phyloP scores from a whole-genome alignment of 306 rosid species.

The Vigna mungo region DNA sequence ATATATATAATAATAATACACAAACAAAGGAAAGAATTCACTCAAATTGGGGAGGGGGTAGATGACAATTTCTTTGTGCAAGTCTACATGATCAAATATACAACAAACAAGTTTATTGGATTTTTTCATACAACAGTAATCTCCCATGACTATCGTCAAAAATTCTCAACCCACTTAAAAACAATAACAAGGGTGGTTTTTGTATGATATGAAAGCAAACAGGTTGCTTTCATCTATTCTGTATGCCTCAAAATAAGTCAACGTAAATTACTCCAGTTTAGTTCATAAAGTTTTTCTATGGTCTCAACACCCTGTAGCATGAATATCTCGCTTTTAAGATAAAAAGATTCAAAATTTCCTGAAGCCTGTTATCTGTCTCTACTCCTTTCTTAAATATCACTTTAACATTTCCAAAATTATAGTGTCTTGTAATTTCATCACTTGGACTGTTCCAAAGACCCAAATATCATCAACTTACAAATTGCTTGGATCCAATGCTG shows the following conservation, averaged over 20 bases:
- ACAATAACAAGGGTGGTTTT: background rate
- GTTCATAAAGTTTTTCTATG: conserved; percentile 10
- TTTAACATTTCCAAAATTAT: conserved; percentile 24
- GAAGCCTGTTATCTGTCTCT: conserved; percentile 14
- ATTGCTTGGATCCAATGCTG: conserved; percentile 91
- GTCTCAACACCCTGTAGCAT: conserved; percentile 10
- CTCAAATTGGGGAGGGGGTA: background rate
- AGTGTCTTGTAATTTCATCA: conserved; percentile 5
- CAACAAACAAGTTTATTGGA: background rate
- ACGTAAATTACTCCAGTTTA: background rate
- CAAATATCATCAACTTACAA: conserved; percentile 64
- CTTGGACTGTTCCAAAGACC: conserved; percentile 11
- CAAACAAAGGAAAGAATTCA: background rate
- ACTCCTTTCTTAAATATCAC: background rate
- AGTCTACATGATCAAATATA: background rate
- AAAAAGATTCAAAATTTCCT: conserved; percentile 13
- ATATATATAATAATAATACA: conserved; percentile 6
- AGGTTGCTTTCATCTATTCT: background rate
- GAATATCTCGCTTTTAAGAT: background rate
- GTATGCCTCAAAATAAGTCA: conserved; percentile 10
- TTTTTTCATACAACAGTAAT: background rate
- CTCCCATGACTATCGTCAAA: background rate
- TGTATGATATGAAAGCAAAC: conserved; percentile 15
- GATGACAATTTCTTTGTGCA: background rate
- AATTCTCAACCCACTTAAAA: background rate